Base-by-base conservation (phyloP, 176 grass and related monocot species). In the Otatea glauca region DNA sequence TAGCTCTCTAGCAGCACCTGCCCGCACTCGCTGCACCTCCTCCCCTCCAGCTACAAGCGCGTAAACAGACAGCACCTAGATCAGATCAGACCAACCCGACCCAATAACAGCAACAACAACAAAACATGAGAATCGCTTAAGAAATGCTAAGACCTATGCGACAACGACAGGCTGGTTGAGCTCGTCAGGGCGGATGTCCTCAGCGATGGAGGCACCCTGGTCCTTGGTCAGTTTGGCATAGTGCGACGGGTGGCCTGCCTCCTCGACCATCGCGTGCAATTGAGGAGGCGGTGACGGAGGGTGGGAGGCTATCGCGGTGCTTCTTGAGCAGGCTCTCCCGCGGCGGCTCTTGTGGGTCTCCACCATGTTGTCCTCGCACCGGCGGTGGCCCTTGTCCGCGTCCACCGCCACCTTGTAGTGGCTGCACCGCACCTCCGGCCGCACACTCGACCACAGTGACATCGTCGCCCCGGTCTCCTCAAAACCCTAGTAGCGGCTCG, bases 401-500 rank as follows among this genome's bases (percentile, higher is more conserved):
- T 94, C 91, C 59, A 94, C 94, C 64, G 94, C 83, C 21, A 90
- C 82, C 94, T 97, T 97, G 89, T 92, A 97, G 77, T 77, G 84
- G 87, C 82, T 86, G 50, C 88, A 88, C 21, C 94, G 84, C 50
- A 86, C 25, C 83, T 94, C 87, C 74, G 76, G 76, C 79, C 85
- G 76, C 84, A 94, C 94, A 89, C 51, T 93, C 79, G 94, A 89
- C 71, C 87, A 78, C 60, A 97, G 87, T 69, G 94, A 96, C 94
- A 97, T 97, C 73, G 82, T 44, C 42, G 71, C 29, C 62, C n/a
- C n/a, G n/a, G n/a, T n/a, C 15, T 29, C 24, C 60, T 48, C 59
- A 80, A 75, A 89, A 87, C 78, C 88, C 86, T 78, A 86, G 81
- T 5, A 35, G 14, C 17, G 68, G n/a, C n/a, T n/a, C n/a, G n/a